These are phyloP conservation scores for Zygoascus hellenicus DNA, from an alignment of 1,139 yeast genomes.

Conservation along the genomic window DNA sequence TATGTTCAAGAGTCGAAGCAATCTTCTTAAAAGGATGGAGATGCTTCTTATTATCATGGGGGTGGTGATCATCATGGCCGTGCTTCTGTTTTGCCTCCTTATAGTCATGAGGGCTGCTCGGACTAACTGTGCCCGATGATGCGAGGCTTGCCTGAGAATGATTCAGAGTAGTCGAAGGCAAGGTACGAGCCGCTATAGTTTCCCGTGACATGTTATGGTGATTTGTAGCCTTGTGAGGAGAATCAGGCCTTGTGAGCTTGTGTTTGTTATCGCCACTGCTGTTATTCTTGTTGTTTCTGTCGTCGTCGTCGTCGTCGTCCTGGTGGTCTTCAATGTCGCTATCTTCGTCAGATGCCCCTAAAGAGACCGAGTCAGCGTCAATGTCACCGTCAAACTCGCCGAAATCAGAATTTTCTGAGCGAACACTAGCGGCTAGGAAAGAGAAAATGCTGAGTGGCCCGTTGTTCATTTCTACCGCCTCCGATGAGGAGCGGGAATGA, in stretches of 20 bases:
- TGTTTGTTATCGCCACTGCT: too few relatives aligned
- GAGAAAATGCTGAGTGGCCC: constrained; percentile 16
- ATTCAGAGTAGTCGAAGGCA: too few relatives aligned
- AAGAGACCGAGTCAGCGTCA: constrained; percentile 15
- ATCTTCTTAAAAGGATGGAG: not conserved
- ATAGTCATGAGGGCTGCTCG: constrained; percentile 1
- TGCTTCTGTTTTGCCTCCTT: not conserved
- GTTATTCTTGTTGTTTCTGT: too few relatives aligned
- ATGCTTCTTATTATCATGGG: not conserved
- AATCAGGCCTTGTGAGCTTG: too few relatives aligned
- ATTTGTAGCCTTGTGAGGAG: too few relatives aligned
- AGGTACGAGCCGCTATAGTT: too few relatives aligned
- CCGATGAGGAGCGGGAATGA: not conserved
- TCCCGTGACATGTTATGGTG: too few relatives aligned
- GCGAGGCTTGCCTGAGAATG: too few relatives aligned
- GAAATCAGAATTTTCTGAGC: constrained; percentile 19
- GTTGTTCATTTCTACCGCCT: constrained; percentile 5
- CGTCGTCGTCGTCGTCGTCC: constrained; percentile 13
- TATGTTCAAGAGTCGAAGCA: constrained; percentile 5
- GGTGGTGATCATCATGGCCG: not conserved
- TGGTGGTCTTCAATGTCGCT: constrained; percentile 11
- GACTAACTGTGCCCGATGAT: too few relatives aligned
- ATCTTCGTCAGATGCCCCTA: constrained; percentile 18
- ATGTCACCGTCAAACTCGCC: constrained; percentile 25
- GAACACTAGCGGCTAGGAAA: constrained; percentile 24